Conservation (phyloP, 768 basidiomycete species). For the Suillus plorans region DNA sequence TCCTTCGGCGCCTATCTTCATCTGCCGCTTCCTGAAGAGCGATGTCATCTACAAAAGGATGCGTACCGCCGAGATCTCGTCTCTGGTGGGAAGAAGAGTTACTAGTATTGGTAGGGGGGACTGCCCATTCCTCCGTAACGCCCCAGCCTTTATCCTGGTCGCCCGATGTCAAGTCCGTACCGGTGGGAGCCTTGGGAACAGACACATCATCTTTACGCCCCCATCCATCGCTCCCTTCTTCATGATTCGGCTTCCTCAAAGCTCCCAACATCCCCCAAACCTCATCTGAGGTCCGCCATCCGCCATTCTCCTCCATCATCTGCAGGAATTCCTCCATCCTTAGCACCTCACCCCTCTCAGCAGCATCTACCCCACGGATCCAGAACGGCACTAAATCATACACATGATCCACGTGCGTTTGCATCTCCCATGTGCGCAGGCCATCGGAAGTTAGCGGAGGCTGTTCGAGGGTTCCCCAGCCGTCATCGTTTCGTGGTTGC, state of each 20-base stretch:
- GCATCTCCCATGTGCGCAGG: slow-evolving; percentile 28
- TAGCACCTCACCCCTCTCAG: slow-evolving; percentile 42
- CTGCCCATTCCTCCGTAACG: slow-evolving; percentile 16
- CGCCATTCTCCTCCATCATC: slow-evolving; percentile 34
- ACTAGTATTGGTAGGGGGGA: not conserved
- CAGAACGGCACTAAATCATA: slow-evolving; percentile 55
- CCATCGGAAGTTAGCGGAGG: slow-evolving; percentile 29
- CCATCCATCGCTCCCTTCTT: slow-evolving; percentile 8
- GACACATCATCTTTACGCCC: slow-evolving; percentile 15
- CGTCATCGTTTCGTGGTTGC: slow-evolving; percentile 15
- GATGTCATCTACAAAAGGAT: slow-evolving; percentile 46
- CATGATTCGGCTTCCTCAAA: slow-evolving; percentile 15
- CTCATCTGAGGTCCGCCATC: slow-evolving; percentile 29
- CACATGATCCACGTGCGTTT: slow-evolving; percentile 44
- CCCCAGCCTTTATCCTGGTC: slow-evolving; percentile 21
- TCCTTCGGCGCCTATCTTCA: slow-evolving; percentile 38
- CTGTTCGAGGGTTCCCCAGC: slow-evolving; percentile 31
- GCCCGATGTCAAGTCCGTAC: slow-evolving; percentile 19
- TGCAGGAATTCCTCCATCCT: slow-evolving; percentile 48
- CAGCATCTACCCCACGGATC: slow-evolving; percentile 48
- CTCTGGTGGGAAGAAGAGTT: not conserved
- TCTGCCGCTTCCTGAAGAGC: slow-evolving; percentile 40
- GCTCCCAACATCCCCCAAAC: slow-evolving; percentile 30
- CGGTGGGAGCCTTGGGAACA: slow-evolving; percentile 12
- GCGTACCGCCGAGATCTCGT: slow-evolving; percentile 16